Conservation (phyloP, 176 grass and related monocot species). For the Avena atlantica region DNA sequence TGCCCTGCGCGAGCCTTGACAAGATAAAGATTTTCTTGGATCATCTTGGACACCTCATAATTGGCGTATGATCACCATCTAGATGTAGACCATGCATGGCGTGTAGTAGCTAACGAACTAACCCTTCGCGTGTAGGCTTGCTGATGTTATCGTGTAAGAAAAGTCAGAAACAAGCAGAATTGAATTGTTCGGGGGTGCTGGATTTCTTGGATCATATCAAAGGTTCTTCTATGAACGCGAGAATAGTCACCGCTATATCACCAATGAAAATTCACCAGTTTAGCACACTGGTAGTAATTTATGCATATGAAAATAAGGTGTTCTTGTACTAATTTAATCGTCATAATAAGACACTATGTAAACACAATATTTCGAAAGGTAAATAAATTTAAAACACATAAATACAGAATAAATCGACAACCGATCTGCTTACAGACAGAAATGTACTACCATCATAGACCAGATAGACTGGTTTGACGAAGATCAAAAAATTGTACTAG, state of each 20-base stretch:
- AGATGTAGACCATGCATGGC: slow-evolving; percentile 27
- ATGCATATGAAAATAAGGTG: neutral
- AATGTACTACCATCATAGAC: neutral
- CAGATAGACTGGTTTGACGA: neutral
- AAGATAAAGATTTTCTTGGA: slow-evolving; percentile 20
- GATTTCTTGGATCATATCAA: neutral
- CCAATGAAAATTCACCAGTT: neutral
- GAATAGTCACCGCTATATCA: neutral
- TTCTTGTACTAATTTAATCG: neutral
- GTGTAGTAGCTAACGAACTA: neutral
- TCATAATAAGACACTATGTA: neutral
- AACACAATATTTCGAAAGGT: neutral
- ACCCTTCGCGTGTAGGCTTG: slow-evolving; percentile 19
- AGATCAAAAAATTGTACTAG: neutral
- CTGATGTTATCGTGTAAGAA: slow-evolving; percentile 15
- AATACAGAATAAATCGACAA: neutral
- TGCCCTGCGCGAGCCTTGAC: neutral
- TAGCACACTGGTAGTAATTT: no score
- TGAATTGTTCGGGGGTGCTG: neutral
- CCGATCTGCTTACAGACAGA: neutral
- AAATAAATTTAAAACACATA: neutral
- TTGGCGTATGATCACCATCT: neutral
- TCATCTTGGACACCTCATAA: slow-evolving; percentile 19
- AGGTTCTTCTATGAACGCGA: neutral
- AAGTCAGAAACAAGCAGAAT: neutral